phyloP scores from a whole-genome alignment of 83 land plant genomes.

The Diphasiastrum complanatum region DNA sequence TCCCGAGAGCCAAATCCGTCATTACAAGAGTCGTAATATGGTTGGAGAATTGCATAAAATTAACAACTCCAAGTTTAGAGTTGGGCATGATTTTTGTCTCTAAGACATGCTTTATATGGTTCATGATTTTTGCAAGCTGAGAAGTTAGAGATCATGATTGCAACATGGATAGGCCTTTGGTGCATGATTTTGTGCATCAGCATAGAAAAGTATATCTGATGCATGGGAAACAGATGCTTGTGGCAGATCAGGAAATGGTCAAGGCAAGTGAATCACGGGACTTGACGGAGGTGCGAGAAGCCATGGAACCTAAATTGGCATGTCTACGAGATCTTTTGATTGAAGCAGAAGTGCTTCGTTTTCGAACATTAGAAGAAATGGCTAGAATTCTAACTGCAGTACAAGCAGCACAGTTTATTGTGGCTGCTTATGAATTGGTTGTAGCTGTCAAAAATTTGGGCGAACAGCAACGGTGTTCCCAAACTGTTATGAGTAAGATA shows the following conservation, averaged over 20 bases:
- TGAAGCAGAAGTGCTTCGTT: constrained; percentile 27
- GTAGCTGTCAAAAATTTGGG: constrained; percentile 26
- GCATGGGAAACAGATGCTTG: constrained; percentile 20
- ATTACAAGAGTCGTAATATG: too few species aligned
- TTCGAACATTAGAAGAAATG: constrained; percentile 15
- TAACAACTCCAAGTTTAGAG: too few species aligned
- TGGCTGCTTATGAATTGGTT: constrained; percentile 24
- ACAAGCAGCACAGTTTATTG: constrained; percentile 27
- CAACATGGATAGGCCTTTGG: too few species aligned
- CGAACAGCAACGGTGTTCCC: constrained; percentile 5
- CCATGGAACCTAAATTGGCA: constrained; percentile 30
- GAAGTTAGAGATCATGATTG: too few species aligned
- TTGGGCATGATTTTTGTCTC: too few species aligned
- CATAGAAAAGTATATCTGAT: neutral
- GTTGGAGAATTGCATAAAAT: too few species aligned
- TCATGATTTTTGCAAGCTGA: too few species aligned
- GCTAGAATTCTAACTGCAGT: constrained; percentile 17
- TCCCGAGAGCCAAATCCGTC: too few species aligned
- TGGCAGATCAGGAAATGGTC: constrained; percentile 36
- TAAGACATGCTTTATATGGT: too few species aligned
- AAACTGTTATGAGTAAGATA: neutral
- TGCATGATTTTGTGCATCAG: too few species aligned
- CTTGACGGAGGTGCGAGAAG: constrained; percentile 24
- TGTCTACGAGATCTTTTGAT: constrained; percentile 22
- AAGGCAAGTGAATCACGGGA: constrained; percentile 21